These are phyloP conservation scores for Aegle marmelos DNA, from an alignment of 345 rosid genomes.

Conservation along the genomic window DNA sequence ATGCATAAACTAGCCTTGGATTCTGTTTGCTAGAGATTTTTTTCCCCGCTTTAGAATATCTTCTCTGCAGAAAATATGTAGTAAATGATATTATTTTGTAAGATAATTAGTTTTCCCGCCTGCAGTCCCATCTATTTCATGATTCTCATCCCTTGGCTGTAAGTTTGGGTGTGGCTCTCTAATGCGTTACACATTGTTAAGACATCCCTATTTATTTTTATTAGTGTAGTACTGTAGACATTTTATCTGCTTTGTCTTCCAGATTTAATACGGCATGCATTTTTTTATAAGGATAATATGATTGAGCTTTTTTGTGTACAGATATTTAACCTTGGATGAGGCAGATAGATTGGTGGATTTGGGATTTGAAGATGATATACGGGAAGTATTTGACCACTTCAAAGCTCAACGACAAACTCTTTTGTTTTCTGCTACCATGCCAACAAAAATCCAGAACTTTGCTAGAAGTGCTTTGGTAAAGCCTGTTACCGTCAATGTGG, in stretches of 20 bases:
- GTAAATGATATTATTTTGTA: not conserved
- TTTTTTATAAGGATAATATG: not conserved
- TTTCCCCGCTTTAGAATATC: not conserved
- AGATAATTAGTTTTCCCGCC: not conserved
- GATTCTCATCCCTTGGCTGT: not conserved
- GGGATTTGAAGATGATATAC: slow-evolving; percentile 96
- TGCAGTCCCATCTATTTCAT: not conserved
- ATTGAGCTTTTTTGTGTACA: slow-evolving; percentile 28
- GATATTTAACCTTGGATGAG: slow-evolving; percentile 92
- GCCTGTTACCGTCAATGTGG: slow-evolving; percentile 84
- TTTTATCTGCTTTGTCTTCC: not conserved
- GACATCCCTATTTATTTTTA: not conserved
- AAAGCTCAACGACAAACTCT: slow-evolving; percentile 94
- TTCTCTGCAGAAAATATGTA: not conserved
- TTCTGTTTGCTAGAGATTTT: not conserved
- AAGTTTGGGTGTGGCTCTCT: not conserved
- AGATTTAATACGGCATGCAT: not conserved
- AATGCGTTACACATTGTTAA: not conserved
- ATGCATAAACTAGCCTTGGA: not conserved
- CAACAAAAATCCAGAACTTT: slow-evolving; percentile 85
- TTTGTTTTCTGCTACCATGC: slow-evolving; percentile 94
- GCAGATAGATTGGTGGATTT: slow-evolving; percentile 94
- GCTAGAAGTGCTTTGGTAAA: slow-evolving; percentile 88
- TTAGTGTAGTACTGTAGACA: not conserved
- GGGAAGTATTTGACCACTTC: slow-evolving; percentile 91